Percentiles rank a stretch among this genome's conserved stretches.
These are phyloP conservation scores for Wallacemonas collosoma DNA, from an alignment of 208 protist species.

Conservation along the genomic window DNA sequence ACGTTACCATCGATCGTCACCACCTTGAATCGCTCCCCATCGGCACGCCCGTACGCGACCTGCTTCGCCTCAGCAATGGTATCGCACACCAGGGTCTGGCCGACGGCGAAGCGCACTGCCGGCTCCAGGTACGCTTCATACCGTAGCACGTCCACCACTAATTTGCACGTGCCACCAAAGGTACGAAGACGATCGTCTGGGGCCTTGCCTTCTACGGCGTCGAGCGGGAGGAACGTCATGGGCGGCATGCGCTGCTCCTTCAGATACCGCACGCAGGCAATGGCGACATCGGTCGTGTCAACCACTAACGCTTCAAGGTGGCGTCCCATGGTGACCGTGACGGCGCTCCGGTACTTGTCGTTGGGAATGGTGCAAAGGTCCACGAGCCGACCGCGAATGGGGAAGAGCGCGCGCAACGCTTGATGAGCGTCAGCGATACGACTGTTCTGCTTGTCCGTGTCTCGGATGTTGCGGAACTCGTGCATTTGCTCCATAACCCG, in stretches of 20 bases:
- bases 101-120: slow-evolving; percentile 94
- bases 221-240: slow-evolving; percentile 97
- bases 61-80: slow-evolving; percentile 88
- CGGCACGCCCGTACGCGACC: slow-evolving; percentile 77
- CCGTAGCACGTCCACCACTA: slow-evolving; percentile 94
- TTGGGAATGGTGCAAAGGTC: slow-evolving; percentile 94
- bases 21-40: slow-evolving; percentile 86
- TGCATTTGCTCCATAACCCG: slow-evolving; percentile 90
- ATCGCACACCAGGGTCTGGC: slow-evolving; percentile 97
- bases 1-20: slow-evolving; percentile 96
- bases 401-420: slow-evolving; percentile 89
- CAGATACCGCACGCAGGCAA: slow-evolving; percentile 96
- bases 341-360: slow-evolving; percentile 91
- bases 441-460: slow-evolving; percentile 74
- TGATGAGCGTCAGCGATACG: slow-evolving; percentile 88
- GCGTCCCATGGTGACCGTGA: slow-evolving; percentile 96
- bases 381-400: slow-evolving; percentile 87
- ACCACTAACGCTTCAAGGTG: slow-evolving; percentile 97
- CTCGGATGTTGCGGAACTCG: slow-evolving; percentile 82
- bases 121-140: slow-evolving; percentile 84
- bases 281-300: slow-evolving; percentile 91
- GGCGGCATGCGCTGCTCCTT: slow-evolving; percentile 94
- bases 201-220: slow-evolving; percentile 85
- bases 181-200: slow-evolving; percentile 92
- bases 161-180: slow-evolving; percentile 91